phyloP scores from a whole-genome alignment of 1,284 basidiomycete genomes.

The Cryptococcus depauperatus region DNA sequence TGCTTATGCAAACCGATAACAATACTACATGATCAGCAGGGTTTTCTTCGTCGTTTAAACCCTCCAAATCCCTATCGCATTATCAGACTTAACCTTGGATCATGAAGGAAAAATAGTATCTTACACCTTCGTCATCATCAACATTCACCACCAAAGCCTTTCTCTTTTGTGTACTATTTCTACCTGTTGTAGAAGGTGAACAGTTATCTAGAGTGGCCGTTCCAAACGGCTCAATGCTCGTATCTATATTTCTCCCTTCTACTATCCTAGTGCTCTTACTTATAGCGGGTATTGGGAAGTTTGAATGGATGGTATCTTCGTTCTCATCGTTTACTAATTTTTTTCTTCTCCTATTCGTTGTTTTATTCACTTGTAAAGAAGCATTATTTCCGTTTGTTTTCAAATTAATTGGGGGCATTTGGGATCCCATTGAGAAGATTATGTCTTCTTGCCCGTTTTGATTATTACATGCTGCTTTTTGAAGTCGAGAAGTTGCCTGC shows the following conservation, averaged over 20 bases:
- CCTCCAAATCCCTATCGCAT: constrained; percentile 1
- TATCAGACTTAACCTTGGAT: background rate
- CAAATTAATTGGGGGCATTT: too few relatives aligned
- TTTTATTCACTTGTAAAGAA: too few relatives aligned
- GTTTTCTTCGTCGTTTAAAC: background rate
- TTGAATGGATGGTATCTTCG: constrained; percentile 19
- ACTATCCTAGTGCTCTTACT: too few relatives aligned
- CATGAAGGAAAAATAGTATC: background rate
- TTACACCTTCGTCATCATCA: constrained; percentile 18
- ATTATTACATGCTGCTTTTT: too few relatives aligned
- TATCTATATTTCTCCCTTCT: background rate
- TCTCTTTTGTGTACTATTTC: constrained; percentile 3
- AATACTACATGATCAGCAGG: background rate
- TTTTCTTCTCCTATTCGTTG: too few relatives aligned
- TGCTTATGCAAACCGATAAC: too few relatives aligned
- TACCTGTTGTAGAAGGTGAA: constrained; percentile 4
- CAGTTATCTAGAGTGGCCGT: constrained; percentile 10
- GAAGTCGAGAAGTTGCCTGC: too few relatives aligned
- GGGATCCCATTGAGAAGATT: too few relatives aligned
- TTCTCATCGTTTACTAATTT: constrained; percentile 25
- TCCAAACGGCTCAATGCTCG: background rate
- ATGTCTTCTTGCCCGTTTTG: too few relatives aligned
- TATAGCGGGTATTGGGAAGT: too few relatives aligned
- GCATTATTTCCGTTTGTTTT: too few relatives aligned
- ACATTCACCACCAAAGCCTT: constrained; percentile 14